phyloP scores from a whole-genome alignment of 2,329 filamentous ascomycete genomes.

The Aspergillus ruber region DNA sequence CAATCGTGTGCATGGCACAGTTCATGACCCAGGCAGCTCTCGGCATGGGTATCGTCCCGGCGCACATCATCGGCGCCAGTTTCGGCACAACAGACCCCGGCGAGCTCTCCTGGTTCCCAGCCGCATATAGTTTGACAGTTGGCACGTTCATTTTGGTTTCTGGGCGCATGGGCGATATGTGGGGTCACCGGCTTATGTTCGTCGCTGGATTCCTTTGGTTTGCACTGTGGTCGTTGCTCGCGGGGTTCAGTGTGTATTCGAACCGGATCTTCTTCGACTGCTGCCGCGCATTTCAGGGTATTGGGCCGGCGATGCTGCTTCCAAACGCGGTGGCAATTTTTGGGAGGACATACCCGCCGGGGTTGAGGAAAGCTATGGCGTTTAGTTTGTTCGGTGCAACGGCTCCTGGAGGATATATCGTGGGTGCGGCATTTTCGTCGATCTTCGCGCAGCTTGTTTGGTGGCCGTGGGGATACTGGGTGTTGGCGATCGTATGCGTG shows the following conservation, averaged over 20 bases:
- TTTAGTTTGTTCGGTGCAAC: constrained; percentile 48
- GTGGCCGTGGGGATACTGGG: constrained; percentile 50
- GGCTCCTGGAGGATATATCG: constrained; percentile 40
- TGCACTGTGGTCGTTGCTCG: constrained; percentile 30
- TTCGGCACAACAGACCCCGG: constrained; percentile 40
- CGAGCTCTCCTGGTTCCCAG: constrained; percentile 50
- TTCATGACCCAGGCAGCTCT: constrained; percentile 43
- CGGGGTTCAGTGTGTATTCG: constrained; percentile 28
- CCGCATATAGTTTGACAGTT: constrained; percentile 47
- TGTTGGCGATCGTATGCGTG: constrained; percentile 37
- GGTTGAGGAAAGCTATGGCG: constrained; percentile 52
- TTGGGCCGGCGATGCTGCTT: constrained; percentile 56
- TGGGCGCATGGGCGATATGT: constrained; percentile 31
- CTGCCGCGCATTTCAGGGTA: constrained; percentile 49
- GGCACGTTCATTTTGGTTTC: constrained; percentile 31
- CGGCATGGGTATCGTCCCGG: constrained; percentile 43
- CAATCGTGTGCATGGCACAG: constrained; percentile 26
- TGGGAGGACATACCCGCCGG: constrained; percentile 51
- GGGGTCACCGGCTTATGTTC: constrained; percentile 31
- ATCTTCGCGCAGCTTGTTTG: constrained; percentile 35
- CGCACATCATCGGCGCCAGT: constrained; percentile 41
- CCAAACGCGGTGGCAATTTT: constrained; percentile 62
- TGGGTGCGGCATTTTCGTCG: constrained; percentile 36
- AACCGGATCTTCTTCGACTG: constrained; percentile 45
- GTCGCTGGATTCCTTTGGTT: constrained; percentile 33